Base-by-base conservation (phyloP, 352 stramenopile species). In the Pythium rishiriense region DNA sequence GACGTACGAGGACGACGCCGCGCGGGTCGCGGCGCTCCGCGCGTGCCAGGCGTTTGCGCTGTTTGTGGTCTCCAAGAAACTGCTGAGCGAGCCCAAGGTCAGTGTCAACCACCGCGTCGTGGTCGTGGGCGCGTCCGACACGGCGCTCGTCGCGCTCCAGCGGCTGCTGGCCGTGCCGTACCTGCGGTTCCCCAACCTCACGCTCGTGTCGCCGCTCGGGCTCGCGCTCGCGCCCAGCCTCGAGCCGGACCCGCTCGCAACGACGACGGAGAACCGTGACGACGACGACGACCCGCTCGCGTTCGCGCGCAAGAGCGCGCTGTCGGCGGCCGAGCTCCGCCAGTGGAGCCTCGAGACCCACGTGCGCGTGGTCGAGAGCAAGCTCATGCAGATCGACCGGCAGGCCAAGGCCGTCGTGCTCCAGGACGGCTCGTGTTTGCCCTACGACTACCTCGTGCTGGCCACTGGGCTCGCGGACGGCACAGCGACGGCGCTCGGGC, bases 41-140 rank as follows among this genome's bases (percentile, higher is more conserved):
- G 58, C 35, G 11, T 78, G 68, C 41, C 62, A 77, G 50, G 25
- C 57, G 10, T 90, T 90, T 42, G 79, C 88, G 19, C 75, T 98
- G n/a, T 97, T 97, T 63, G 79, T 91, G 29, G 35, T 96, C 46
- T 86, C 91, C 0, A 92, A 92, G 62, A 79, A 87, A 41, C 68
- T 96, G 39, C 66, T 98, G 1, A 92, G 81, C 17, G 89, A 97
- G 74, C 85, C 85, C 0, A 96, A 96, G 48, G n/a, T 92, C 35
- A 73, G 78, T 5, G 64, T 93, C 15, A 95, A 94, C 66, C 77
- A 92, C 45, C 85, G 91, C 14, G 65, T 98, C 11, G 91, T 98
- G 11, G 57, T 97, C 17, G 80, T 97, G 0, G 93, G 91, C 1
- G 87, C 81, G 0, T 95, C 85, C 0, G 84, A 94, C 35, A 82